These are phyloP conservation scores for Xylaria sp. DNA, from an alignment of 2,329 filamentous ascomycete species.

Conservation along the genomic window DNA sequence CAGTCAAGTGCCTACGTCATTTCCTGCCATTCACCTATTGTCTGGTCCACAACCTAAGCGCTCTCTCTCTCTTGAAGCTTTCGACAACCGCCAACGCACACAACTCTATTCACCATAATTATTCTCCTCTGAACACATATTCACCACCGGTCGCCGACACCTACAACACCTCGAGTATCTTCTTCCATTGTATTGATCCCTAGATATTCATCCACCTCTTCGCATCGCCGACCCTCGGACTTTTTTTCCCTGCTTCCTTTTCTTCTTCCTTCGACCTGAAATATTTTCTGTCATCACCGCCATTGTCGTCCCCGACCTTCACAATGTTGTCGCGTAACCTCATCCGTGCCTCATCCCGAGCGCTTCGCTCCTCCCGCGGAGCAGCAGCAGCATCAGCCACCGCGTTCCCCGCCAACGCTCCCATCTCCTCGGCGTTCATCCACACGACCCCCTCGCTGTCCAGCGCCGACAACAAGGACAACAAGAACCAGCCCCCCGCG, in stretches of 20 bases:
- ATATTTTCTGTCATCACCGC: neutral
- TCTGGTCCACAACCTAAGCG: slow-evolving; percentile 5
- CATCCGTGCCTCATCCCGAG: slow-evolving; percentile 26
- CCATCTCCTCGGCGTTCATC: slow-evolving; percentile 24
- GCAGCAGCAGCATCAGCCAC: slow-evolving; percentile 7
- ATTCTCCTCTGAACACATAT: too few relatives aligned
- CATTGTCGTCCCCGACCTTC: neutral
- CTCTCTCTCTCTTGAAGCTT: neutral
- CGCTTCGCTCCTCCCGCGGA: neutral
- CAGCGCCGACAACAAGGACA: slow-evolving; percentile 34
- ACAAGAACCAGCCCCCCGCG: slow-evolving; percentile 27
- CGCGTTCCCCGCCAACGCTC: slow-evolving; percentile 22
- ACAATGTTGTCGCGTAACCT: slow-evolving; percentile 28
- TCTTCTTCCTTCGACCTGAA: slow-evolving; percentile 2
- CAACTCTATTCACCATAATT: too few relatives aligned
- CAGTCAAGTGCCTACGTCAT: slow-evolving; percentile 28
- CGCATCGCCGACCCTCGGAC: neutral
- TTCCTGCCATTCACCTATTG: slow-evolving; percentile 17
- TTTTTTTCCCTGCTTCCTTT: slow-evolving; percentile 2
- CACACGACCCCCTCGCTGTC: slow-evolving; percentile 32
- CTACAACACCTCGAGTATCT: neutral
- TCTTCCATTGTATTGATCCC: neutral
- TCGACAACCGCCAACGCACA: neutral
- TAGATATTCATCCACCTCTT: slow-evolving; percentile 1
- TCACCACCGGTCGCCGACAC: neutral